Evolutionary conservation across 2,329 filamentous ascomycete species (phyloP).

Genomic region (Sclerotinia nivalis): DNA sequence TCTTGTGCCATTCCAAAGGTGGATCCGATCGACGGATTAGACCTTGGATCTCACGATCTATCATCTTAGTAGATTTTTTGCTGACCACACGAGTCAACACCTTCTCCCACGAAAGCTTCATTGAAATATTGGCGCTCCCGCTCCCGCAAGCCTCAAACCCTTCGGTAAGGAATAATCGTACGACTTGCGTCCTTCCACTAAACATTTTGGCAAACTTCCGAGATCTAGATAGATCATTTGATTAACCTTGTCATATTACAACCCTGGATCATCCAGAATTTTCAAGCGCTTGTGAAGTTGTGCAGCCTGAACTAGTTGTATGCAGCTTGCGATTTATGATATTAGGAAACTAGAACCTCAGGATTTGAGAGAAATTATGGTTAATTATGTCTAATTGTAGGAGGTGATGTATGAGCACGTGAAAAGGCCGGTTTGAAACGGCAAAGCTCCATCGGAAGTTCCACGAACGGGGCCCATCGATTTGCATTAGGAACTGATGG

Average conservation of each 20-base stretch:
- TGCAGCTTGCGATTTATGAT: neutral
- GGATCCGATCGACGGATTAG: neutral
- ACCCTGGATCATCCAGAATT: neutral
- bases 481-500: neutral
- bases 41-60: slow-evolving; percentile 21
- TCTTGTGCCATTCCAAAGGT: neutral
- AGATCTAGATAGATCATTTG: slow-evolving; percentile 17
- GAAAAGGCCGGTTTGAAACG: neutral
- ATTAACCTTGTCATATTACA: neutral
- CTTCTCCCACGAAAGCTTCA: slow-evolving; percentile 5
- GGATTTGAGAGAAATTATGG: neutral
- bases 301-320: neutral
- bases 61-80: neutral
- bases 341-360: neutral
- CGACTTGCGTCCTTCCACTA: slow-evolving; percentile 17
- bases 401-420: neutral
- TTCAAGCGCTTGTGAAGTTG: neutral
- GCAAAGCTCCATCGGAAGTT: neutral
- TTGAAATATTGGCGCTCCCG: slow-evolving; percentile 19
- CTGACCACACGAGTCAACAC: slow-evolving; percentile 12
- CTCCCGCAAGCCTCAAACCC: slow-evolving; percentile 14
- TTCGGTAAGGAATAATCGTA: slow-evolving; percentile 19
- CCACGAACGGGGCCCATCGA: neutral
- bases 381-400: neutral
- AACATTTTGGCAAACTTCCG: slow-evolving; percentile 13